Base-by-base conservation (phyloP, 2,329 filamentous ascomycete species). In the Apiospora koreana region DNA sequence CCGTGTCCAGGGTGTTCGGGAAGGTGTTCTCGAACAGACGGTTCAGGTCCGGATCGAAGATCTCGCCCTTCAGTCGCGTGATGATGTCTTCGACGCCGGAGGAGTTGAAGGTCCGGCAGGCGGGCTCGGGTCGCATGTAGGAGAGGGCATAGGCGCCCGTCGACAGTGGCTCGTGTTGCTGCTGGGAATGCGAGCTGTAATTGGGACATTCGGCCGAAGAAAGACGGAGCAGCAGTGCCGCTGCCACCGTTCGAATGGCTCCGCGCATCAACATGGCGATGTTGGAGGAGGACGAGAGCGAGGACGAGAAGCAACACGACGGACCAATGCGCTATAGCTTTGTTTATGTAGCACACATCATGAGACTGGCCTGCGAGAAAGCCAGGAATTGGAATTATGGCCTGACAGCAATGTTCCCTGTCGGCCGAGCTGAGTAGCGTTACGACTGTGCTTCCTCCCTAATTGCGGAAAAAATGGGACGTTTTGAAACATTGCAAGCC, bases 81-180 rank as follows among this genome's bases (percentile, higher is more conserved):
- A 98, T 93, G 58, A 93, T 88, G 69, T 90, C 83, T 79, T 98
- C 95, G 5, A 97, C 93, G 9, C 90, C 86, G 2, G 90, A 87
- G 2, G 93, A 93, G 72, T 89, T 88, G 83, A 96, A 97, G 0
- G 93, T 97, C 68, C 95, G 92, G 79, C 95, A 98, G 76, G 88
- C 87, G 68, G 87, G 83, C 1, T 87, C 86, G 0, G 95, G 95
- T 38, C 95, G 89, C 83, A 97, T 94, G 79, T 88, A 97, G 1
- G 94, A 92, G 10, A 97, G 89, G 70, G 88, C 84, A 78, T 96
- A 88, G 9, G 89, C 89, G 16, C 95, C 95, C n/a, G 87, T 82
- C 73, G 93, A 97, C 76, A 91, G 90, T 1, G 95, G 95, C 45
- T 86, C 83, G 78, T 95, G 92, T 6, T 80, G 81, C 69, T 85